Evolutionary conservation across 1,284 basidiomycete species (phyloP), one percentile per base, ranked within the genome.

Genomic region (Leccinum cinnamomeum): DNA sequence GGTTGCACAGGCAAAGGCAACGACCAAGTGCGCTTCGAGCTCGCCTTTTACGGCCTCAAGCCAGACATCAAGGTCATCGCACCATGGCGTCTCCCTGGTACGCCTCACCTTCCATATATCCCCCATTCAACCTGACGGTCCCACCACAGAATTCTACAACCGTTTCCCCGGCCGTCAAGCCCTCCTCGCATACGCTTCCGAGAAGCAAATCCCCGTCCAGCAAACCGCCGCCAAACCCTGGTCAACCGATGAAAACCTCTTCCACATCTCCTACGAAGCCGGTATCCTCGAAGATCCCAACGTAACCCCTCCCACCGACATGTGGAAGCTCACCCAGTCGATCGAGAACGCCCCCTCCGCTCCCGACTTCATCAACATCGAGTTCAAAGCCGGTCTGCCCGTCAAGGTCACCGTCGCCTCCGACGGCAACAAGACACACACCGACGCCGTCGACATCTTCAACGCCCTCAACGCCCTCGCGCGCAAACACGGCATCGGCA

Each of bases 221-320:
- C 97, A 99, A 81, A 99, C 97, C 62, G 88, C 93, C 51, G 86
- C 95, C 64, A 98, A 99, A 82, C 97, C 97, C 41, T 99, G 97
- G 97, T 98, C 96, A 10, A 99, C 97, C 14, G 95, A 98, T 78
- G 97, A 98, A 81, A 99, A 99, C 82, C 84, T 99, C 61, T 98
- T 97, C 90, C 97, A 99, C 84, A 99, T 98, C 78, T 99, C 96
- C 23, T 99, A 98, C 81, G 97, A 99, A 79, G 97, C 97, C 35
- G 97, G 97, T 62, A 98, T 99, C 76, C 89, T 99, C 67, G 97
- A 99, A 78, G 93, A 99, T 77, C 97, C 97, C 69, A 87, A 97
- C 84, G 90, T 83, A 66, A 98, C 95, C 8, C 97, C 97, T 61
- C 97, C 97, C 33, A 78, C 79, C n/a, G 97, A 99, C 82, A 99